Evolutionary conservation across 306 rosid species (phyloP).

Genomic region (Cicer chorassanicum): DNA sequence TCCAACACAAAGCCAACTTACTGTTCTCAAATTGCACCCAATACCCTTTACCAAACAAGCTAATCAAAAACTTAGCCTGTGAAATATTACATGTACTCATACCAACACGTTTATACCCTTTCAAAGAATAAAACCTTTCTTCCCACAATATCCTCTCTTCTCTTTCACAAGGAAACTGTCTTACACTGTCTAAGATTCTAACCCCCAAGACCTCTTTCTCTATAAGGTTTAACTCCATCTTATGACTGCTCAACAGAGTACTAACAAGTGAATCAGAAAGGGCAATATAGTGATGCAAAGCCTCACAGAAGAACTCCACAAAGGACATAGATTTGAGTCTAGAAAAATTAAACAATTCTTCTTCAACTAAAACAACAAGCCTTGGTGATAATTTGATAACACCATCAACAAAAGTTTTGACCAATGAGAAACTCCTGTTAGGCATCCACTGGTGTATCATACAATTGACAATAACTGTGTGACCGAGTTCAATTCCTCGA

Average conservation of each 20-base stretch:
- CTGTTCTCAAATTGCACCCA: slow-evolving; percentile 62
- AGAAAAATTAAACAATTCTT: slow-evolving; percentile 61
- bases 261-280: slow-evolving; percentile 58
- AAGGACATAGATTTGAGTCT: slow-evolving; percentile 62
- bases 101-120: slow-evolving; percentile 55
- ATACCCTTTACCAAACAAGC: slow-evolving; percentile 63
- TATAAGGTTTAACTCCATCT: slow-evolving; percentile 47
- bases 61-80: slow-evolving; percentile 69
- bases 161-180: slow-evolving; percentile 60
- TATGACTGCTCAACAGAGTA: slow-evolving; percentile 45
- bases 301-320: slow-evolving; percentile 76
- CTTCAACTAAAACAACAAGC: slow-evolving; percentile 66
- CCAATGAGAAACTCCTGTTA: slow-evolving; percentile 49
- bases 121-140: slow-evolving; percentile 49
- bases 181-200: slow-evolving; percentile 62
- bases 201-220: slow-evolving; percentile 63
- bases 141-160: slow-evolving; percentile 51
- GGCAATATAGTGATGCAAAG: slow-evolving; percentile 68
- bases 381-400: slow-evolving; percentile 57
- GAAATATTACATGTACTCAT: slow-evolving; percentile 60
- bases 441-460: slow-evolving; percentile 64
- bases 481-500: slow-evolving; percentile 47
- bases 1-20: slow-evolving; percentile 64
- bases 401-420: slow-evolving; percentile 54
- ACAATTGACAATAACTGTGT: slow-evolving; percentile 53